Conservation (phyloP, 2,329 filamentous ascomycete species). For the Trichophyton benhamiae region DNA sequence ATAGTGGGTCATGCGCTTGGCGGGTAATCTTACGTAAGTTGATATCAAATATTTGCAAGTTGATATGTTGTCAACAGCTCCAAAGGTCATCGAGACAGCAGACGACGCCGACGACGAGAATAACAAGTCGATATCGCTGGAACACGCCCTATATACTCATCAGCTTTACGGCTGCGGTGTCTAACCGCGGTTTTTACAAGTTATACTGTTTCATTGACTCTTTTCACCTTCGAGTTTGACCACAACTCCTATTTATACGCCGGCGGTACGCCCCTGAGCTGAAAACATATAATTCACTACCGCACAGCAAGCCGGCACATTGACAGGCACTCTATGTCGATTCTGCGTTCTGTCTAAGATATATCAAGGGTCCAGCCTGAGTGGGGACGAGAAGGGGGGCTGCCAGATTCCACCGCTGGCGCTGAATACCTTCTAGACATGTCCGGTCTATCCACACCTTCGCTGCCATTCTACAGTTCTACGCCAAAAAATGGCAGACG, state of each 20-base stretch:
- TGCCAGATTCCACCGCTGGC: not conserved
- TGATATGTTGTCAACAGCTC: not conserved
- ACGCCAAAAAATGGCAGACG: conserved; percentile 15
- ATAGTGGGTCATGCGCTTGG: not conserved
- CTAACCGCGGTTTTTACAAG: not conserved
- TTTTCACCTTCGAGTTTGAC: not conserved
- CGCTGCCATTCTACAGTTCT: conserved; percentile 46
- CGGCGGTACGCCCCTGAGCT: not conserved
- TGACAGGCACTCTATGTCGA: not conserved
- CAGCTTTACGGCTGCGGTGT: not conserved
- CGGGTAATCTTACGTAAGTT: not conserved
- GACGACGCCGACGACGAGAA: not conserved
- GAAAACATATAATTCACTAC: not conserved
- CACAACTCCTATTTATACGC: not conserved
- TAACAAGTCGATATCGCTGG: not conserved
- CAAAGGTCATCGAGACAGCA: not conserved
- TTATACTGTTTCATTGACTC: not conserved
- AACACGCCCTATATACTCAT: not conserved
- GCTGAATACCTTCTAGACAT: conserved; percentile 37
- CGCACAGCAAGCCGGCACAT: not conserved
- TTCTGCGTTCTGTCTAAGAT: conserved; percentile 1
- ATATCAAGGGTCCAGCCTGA: not conserved
- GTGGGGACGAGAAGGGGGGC: conserved; percentile 9
- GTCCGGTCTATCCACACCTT: conserved; percentile 49
- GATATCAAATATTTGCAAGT: not conserved